These are phyloP conservation scores for Phytophthora pinifolia DNA, from an alignment of 352 stramenopile species.

Conservation along the genomic window DNA sequence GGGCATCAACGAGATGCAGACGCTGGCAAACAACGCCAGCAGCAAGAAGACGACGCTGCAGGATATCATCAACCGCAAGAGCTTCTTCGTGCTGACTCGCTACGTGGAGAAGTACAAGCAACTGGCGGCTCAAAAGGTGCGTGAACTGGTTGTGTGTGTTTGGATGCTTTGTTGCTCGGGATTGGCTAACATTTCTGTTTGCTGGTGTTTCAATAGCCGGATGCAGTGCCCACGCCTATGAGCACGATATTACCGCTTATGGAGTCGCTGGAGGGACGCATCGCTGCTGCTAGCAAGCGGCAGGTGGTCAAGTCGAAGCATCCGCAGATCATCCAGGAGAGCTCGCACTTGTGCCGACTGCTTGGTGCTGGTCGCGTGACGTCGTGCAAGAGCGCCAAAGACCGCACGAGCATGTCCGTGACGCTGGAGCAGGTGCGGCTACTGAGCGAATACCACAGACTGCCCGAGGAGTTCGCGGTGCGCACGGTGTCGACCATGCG, in stretches of 20 bases:
- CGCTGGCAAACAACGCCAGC: slow-evolving; percentile 68
- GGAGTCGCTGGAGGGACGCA: slow-evolving; percentile 51
- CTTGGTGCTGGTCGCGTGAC: slow-evolving; percentile 89
- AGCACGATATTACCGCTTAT: slow-evolving; percentile 43
- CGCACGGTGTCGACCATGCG: slow-evolving; percentile 77
- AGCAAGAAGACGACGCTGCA: slow-evolving; percentile 71
- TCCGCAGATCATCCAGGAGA: slow-evolving; percentile 76
- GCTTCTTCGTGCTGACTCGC: slow-evolving; percentile 50
- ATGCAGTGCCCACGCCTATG: slow-evolving; percentile 47
- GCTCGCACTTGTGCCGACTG: slow-evolving; percentile 66
- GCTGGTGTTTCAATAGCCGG: slow-evolving; percentile 27
- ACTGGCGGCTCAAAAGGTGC: slow-evolving; percentile 37
- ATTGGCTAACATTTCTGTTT: slow-evolving; percentile 10
- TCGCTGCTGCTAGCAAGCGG: slow-evolving; percentile 51
- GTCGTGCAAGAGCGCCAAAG: slow-evolving; percentile 96
- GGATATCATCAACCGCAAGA: slow-evolving; percentile 78
- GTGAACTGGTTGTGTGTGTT: slow-evolving; percentile 1
- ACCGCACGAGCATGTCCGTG: slow-evolving; percentile 95
- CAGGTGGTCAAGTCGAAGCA: slow-evolving; percentile 77
- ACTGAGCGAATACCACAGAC: slow-evolving; percentile 56
- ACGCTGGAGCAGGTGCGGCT: slow-evolving; percentile 91
- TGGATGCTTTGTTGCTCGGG: background rate
- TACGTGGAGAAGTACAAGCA: slow-evolving; percentile 72
- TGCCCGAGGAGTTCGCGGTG: slow-evolving; percentile 56
- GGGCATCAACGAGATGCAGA: slow-evolving; percentile 85